Evolutionary conservation across 1,284 basidiomycete species (phyloP), one percentile per base, ranked within the genome.

Genomic region (Quambalaria eucalypti): DNA sequence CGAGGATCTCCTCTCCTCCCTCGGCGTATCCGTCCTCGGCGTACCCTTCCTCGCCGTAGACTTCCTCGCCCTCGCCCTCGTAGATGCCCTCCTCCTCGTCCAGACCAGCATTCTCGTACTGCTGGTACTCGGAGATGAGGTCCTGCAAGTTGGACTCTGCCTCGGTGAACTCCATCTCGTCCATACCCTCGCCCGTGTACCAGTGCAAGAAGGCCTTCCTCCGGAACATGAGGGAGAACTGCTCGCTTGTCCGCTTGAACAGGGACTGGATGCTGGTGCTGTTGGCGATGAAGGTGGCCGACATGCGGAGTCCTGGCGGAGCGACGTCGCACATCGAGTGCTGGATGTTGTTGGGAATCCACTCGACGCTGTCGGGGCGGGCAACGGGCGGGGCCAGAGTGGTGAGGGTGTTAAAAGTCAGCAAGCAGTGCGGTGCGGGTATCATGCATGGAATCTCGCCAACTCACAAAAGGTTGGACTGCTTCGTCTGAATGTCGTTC

Each of bases 111-210:
- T 28, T 29, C 61, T 71, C 62, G 60, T 71, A 71, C 62, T 74
- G 72, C 64, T 76, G 71, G 61, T 76, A 55, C 48, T 78, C 87
- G 73, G 76, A 60, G 48, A 76, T 73, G 56, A 76, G 59, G 60
- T 76, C 75, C 46, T 68, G 60, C 59, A 76, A 60, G 60, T 72
- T 74, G 26, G 67, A 70, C 62, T 76, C 71, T 49, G 76, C 78
- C 65, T 76, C 75, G 46, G 73, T 73, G 65, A 76, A 76, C 65
- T 76, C 75, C 74, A 76, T 76, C 61, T 76, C 75, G 64, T 76
- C 73, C 75, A 76, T 76, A 39, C 75, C 75, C 57, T 76, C 70
- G 46, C 69, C 71, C n/a, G 73, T 76, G 68, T 75, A 76, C 75
- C 75, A 76, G 61, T 76, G 75, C 61, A 76, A 68, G 73, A 76